Evolutionary conservation across 495 filamentous ascomycete species (phyloP), one percentile per base, ranked within the genome.

Genomic region (Neurospora sublineolata): DNA sequence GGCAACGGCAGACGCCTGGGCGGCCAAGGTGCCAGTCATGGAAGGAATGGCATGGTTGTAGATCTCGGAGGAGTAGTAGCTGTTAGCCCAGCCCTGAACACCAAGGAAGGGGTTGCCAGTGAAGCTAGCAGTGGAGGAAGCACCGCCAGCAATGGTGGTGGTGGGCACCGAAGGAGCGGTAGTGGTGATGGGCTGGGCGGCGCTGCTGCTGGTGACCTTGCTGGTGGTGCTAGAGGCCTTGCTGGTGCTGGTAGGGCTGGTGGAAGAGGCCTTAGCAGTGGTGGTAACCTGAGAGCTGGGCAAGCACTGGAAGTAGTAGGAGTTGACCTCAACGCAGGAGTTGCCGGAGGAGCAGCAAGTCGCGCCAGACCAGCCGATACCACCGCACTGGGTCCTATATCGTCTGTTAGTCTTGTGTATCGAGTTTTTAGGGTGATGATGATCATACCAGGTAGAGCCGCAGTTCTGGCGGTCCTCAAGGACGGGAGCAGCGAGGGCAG

Each of bases 21-120:
- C 74, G 33, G 80, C 81, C 79, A 87, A 72, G 67, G 76, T 46
- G 27, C 70, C 72, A 4, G 75, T 74, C 9, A 86, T 67, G 58
- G 83, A 86, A 6, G 87, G 87, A 18, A 89, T 83, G 12, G 87
- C 87, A 10, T 80, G 78, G 36, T 76, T 77, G 30, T 79, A 79
- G 37, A 89, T 82, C 75, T 89, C 87, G 30, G 87, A 87, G 20
- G 85, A 80, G 75, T 89, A 88, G 81, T 85, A 88, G 42, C 82
- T 78, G 78, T 89, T 89, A 70, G 84, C 84, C 79, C 87, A 88
- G 73, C 84, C 80, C 72, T 86, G 76, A 52, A 87, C 82, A 6
- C 85, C 87, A 1, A 75, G 73, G 77, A 87, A 88, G 7, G 86
- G 87, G 77, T 89, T 89, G 20, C 83, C 82, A 14, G 79, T 74